These are phyloP conservation scores for Acanthamoeba royreba DNA, from an alignment of 208 protist species.

Conservation along the genomic window DNA sequence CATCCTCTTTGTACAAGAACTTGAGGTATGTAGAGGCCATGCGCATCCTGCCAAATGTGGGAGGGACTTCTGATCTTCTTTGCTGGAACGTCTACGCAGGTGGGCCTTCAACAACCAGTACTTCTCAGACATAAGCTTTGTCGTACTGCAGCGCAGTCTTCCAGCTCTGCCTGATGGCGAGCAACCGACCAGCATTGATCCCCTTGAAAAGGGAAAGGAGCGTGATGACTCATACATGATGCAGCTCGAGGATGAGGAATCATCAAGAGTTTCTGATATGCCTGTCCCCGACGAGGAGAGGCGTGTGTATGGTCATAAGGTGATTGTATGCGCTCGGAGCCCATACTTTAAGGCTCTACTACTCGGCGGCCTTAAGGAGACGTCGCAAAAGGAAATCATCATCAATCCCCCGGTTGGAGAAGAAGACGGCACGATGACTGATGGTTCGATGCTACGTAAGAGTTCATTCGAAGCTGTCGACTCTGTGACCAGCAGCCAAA, in stretches of 20 bases:
- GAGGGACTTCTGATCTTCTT: background rate
- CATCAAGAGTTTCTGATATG: too few relatives aligned
- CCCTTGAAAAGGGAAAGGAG: background rate
- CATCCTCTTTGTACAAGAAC: constrained; percentile 29
- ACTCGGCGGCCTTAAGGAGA: constrained; percentile 39
- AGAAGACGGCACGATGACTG: background rate
- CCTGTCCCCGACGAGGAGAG: background rate
- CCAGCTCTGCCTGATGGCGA: background rate
- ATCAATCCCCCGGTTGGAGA: background rate
- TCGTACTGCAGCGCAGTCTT: background rate
- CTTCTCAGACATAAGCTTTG: constrained; percentile 20
- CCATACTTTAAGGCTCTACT: constrained; percentile 46
- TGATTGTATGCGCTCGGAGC: constrained; percentile 3
- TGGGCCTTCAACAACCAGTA: constrained; percentile 39
- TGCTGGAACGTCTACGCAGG: background rate
- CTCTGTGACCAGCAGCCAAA: background rate
- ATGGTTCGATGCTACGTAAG: background rate
- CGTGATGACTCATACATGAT: background rate
- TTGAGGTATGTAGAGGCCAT: background rate
- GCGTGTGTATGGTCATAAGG: constrained; percentile 30
- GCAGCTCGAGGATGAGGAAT: too few relatives aligned
- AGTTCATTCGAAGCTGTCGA: background rate
- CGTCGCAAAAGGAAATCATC: constrained; percentile 18
- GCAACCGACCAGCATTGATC: background rate
- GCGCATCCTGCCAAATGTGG: background rate